Base-by-base conservation (phyloP, 768 basidiomycete species). In the Agaricus subrufescens region DNA sequence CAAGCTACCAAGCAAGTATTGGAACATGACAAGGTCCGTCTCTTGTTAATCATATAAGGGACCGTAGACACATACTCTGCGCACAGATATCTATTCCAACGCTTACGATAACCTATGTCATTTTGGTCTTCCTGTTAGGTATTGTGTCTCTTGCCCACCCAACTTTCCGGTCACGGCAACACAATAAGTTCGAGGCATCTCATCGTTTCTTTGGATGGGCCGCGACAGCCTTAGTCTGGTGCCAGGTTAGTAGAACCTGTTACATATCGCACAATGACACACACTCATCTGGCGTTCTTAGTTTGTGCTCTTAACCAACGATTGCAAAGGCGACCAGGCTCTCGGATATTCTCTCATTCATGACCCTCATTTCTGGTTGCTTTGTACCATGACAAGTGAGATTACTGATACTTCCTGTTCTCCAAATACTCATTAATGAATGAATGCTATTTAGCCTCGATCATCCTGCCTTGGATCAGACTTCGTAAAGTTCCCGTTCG, bases 121-220 rank as follows among this genome's bases (percentile, higher is more conserved):
- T 83, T 52, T 65, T 84, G 26, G 60, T 72, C 2, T 65, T 81
- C 8, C 69, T 84, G 3, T 27, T 79, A 19, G 74, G 73, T 10
- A 81, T 85, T 55, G 72, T 82, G 5, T 57, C 73, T 14, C 79
- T 81, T 58, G 82, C 83, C 1, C 72, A 80, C 60, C 83, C 83
- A 0, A 66, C 67, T 9, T 63, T 81, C 56, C 74, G 83, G 43
- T 65, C 66, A 46, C 73, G 74, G 34, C 69, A 69, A 45, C 82
- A 84, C 65, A 73, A 85, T 58, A 69, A 66, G 8, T 85, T 84
- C 62, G 83, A 85, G 65, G 66, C 69, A 45, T 72, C 74, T 12
- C 83, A 84, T 66, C 80, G 83, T 27, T 82, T 81, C 67, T 65
- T 79, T 26, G 83, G 82, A 29, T 84, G 82, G 83, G 71, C 73